phyloP scores from a whole-genome alignment of 805 yeast species.

The Helenozyma baotianmanensis region DNA sequence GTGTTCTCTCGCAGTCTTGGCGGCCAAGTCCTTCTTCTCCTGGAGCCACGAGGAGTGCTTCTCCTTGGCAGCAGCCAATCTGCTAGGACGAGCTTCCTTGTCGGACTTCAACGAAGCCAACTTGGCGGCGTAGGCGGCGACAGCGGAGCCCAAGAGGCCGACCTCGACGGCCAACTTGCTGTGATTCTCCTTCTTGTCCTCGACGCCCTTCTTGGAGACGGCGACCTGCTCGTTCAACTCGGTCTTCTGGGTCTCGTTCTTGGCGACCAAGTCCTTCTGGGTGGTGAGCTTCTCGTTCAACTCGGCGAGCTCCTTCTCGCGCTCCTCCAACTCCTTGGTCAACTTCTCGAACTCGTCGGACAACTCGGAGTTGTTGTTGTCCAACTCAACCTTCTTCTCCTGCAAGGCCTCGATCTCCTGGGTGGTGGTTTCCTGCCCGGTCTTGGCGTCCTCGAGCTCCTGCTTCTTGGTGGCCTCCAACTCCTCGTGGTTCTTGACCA shows the following conservation, averaged over 20 bases:
- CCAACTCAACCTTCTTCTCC: slow-evolving; percentile 39
- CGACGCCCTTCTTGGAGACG: slow-evolving; percentile 31
- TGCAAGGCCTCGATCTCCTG: slow-evolving; percentile 42
- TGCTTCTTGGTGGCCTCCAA: slow-evolving; percentile 42
- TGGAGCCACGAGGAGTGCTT: slow-evolving; percentile 40
- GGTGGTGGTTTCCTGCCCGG: slow-evolving; percentile 39
- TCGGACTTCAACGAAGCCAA: slow-evolving; percentile 35
- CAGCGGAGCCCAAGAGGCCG: slow-evolving; percentile 36
- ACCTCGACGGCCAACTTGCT: slow-evolving; percentile 39
- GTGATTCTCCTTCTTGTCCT: slow-evolving; percentile 34
- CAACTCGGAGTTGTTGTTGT: slow-evolving; percentile 35
- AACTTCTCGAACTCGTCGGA: slow-evolving; percentile 38
- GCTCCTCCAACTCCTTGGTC: slow-evolving; percentile 38
- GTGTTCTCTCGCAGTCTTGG: slow-evolving; percentile 22
- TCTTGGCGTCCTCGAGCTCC: slow-evolving; percentile 39
- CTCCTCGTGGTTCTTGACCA: slow-evolving; percentile 40
- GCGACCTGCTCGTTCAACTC: slow-evolving; percentile 37
- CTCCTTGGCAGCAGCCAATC: slow-evolving; percentile 40
- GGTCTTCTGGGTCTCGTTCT: slow-evolving; percentile 33
- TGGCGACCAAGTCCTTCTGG: slow-evolving; percentile 25
- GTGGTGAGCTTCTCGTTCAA: slow-evolving; percentile 29
- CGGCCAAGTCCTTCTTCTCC: slow-evolving; percentile 40
- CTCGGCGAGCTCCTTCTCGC: slow-evolving; percentile 26
- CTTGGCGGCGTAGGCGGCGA: slow-evolving; percentile 43
- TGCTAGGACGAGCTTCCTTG: slow-evolving; percentile 29